Percentiles rank a stretch among this genome's conserved stretches.
Conservation (phyloP, 2,329 filamentous ascomycete species). For the Ophiostoma triangulosporum region DNA sequence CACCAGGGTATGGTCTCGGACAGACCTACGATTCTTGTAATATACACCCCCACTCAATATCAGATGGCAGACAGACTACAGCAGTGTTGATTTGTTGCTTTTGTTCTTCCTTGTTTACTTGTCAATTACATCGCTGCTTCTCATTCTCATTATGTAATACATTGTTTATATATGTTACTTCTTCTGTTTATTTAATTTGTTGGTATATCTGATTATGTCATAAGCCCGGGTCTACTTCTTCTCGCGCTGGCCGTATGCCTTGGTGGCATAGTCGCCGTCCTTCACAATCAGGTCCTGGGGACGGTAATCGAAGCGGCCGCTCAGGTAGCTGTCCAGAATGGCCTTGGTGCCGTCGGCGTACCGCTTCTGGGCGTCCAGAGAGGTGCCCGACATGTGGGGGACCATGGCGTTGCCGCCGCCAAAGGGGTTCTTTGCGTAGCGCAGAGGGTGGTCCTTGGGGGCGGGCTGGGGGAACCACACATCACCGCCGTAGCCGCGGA, state of each 20-base stretch:
- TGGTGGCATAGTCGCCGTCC: conserved; percentile 85
- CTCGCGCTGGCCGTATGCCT: conserved; percentile 70
- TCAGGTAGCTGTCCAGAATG: conserved; percentile 86
- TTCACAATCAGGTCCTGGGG: conserved; percentile 84
- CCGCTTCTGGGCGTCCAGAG: conserved; percentile 91
- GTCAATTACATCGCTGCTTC: too few species aligned
- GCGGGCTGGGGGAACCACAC: conserved; percentile 98
- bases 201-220: too few species aligned
- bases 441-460: conserved; percentile 81
- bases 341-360: conserved; percentile 80
- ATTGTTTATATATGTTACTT: too few species aligned
- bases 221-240: conserved; percentile 28
- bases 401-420: conserved; percentile 98
- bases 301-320: conserved; percentile 74
- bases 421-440: conserved; percentile 86
- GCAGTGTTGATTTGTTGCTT: neutral
- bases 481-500: conserved; percentile 77
- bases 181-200: too few species aligned
- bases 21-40: neutral
- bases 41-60: neutral
- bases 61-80: too few species aligned
- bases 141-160: too few species aligned
- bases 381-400: conserved; percentile 96
- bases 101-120: neutral
- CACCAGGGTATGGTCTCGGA: neutral